Percentiles rank a stretch among this genome's conserved stretches.
phyloP scores from a whole-genome alignment of 129 eudicot species.

The Pseudognaphalium luteoalbum region DNA sequence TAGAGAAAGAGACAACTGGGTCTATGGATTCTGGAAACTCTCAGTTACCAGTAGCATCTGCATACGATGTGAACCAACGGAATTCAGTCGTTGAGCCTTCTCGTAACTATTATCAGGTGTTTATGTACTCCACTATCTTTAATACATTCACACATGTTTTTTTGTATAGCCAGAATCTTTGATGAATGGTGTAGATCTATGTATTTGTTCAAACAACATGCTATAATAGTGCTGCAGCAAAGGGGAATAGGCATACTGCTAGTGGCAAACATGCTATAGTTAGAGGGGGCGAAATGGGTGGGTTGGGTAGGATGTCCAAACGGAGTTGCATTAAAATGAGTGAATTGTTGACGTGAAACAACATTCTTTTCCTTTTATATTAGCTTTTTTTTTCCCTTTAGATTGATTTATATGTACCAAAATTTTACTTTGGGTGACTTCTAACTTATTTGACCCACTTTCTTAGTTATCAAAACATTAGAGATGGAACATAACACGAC shows the following conservation, averaged over 20 bases:
- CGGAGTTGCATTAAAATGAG: not conserved
- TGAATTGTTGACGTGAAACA: not conserved
- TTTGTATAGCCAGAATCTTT: not conserved
- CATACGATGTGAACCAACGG: slow-evolving; percentile 49
- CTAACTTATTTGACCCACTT: not conserved
- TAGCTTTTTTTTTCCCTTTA: not conserved
- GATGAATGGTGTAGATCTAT: not conserved
- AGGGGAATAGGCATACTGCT: slow-evolving; percentile 17
- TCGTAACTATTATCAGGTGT: slow-evolving; percentile 64
- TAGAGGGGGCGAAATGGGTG: not conserved
- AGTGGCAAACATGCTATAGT: not conserved
- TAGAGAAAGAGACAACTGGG: slow-evolving; percentile 52
- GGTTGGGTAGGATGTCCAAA: not conserved
- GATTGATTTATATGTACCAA: not conserved
- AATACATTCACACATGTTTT: not conserved
- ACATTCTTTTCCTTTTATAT: too few species aligned
- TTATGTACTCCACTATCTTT: slow-evolving; percentile 2
- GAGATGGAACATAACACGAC: not conserved
- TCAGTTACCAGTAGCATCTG: slow-evolving; percentile 33
- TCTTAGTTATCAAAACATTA: not conserved
- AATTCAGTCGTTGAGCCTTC: slow-evolving; percentile 50
- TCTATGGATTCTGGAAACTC: slow-evolving; percentile 45
- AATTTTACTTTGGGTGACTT: not conserved
- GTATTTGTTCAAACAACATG: not conserved
- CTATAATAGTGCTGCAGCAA: not conserved